Conservation (phyloP, 345 rosid genomes). For the Eucalyptus guilfoylei region DNA sequence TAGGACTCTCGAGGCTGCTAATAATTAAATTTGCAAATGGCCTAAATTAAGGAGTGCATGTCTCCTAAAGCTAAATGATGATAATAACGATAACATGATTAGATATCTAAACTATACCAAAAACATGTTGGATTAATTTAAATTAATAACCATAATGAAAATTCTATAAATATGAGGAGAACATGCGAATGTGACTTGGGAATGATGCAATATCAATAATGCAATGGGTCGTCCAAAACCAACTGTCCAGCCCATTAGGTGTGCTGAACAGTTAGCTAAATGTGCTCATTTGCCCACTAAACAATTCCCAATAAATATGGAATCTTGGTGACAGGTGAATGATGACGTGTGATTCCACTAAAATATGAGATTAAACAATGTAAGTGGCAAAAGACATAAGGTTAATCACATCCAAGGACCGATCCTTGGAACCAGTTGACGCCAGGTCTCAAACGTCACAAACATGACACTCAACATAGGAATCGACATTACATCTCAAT, state of each 20-base stretch:
- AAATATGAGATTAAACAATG: too few species aligned
- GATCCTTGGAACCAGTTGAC: too few species aligned
- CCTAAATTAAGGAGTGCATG: background rate
- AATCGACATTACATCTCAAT: too few species aligned
- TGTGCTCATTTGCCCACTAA: background rate
- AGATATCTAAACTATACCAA: background rate
- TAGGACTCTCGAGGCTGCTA: background rate
- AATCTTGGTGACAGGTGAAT: background rate
- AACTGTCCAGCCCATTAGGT: background rate
- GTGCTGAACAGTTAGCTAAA: background rate
- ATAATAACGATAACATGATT: background rate
- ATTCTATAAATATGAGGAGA: background rate
- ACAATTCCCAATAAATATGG: background rate
- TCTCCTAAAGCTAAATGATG: background rate
- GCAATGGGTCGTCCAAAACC: background rate
- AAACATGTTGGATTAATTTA: background rate
- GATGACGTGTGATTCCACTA: too few species aligned
- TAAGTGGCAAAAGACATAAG: too few species aligned
- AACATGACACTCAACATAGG: too few species aligned
- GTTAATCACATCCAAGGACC: too few species aligned
- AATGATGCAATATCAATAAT: background rate
- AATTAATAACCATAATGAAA: background rate
- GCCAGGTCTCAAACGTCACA: too few species aligned
- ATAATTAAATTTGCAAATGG: background rate
- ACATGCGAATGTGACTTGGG: background rate